Base-by-base conservation (phyloP, 140 eudicot species). In the Flaveria floridana region DNA sequence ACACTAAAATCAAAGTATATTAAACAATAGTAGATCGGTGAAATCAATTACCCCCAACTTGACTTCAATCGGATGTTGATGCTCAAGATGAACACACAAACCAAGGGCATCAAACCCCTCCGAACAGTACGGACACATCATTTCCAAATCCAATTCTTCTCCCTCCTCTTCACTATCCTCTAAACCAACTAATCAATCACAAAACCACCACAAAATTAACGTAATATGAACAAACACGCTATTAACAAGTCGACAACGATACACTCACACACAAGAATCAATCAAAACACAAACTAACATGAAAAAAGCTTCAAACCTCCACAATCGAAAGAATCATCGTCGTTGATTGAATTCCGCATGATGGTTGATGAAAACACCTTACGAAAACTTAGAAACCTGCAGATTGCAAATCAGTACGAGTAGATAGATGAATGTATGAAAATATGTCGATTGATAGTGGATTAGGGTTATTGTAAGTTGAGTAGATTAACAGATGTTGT, bases 71-170 rank as follows among this genome's bases (percentile, higher is more conserved):
- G 80, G 87, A 77, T 89, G 96, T 63, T 84, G 90, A 70, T 81
- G 85, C 71, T 89, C 89, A 64, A 89, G 87, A 77, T 87, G 96
- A 78, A 86, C 86, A 73, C 91, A 89, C 75, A 86, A 83, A 3
- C 90, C 96, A 19, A 87, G 68, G 21, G 88, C 86, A 67, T 87
- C 92, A 70, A 84, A 89, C 16, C 82, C 89, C 67, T 89, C 92
- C 0, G 46, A 28, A 76, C 96, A 86, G 79, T 82, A 89, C 1
- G 96, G 96, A 64, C 92, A 89, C 3, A 84, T 86, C 65, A 86
- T 73, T 70, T 85, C 96, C 82, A 44, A 66, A 74, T 65, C 72
- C 57, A 67, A 46, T 20, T 78, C 87, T 25, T 81, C 80, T 15
- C 71, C 87, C 7, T 75, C 83, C 19, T 81, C 87, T 28, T 80